Evolutionary conservation across 1,284 basidiomycete species (phyloP).

Genomic region (Trametes hirsuta): DNA sequence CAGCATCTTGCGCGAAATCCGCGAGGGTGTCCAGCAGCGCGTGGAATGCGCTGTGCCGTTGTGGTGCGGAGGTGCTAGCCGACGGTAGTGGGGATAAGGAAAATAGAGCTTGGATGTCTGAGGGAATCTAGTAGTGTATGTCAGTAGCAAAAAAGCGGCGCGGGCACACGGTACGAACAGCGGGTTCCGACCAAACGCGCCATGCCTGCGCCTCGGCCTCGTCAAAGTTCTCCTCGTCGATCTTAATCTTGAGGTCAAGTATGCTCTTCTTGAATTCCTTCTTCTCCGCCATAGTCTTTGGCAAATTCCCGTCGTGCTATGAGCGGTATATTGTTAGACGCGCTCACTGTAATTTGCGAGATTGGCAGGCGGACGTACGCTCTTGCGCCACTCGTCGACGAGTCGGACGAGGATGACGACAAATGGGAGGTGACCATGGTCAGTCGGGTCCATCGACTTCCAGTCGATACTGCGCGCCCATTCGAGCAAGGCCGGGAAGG

Average conservation of each 20-base stretch:
- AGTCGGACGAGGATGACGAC: conserved; percentile 85
- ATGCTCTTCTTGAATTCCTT: conserved; percentile 77
- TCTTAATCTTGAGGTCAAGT: conserved; percentile 62
- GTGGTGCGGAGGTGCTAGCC: conserved; percentile 43
- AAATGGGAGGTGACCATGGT: conserved; percentile 88
- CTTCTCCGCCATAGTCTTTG: conserved; percentile 70
- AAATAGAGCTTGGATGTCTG: conserved; percentile 69
- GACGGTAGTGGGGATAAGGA: conserved; percentile 36
- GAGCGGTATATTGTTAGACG: background rate
- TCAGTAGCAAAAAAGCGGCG: background rate
- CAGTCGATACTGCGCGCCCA: conserved; percentile 78
- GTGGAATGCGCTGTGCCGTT: conserved; percentile 63
- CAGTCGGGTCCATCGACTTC: conserved; percentile 77
- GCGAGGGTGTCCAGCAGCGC: conserved; percentile 83
- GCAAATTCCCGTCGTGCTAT: conserved; percentile 69
- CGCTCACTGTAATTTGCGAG: background rate
- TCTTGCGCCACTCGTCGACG: conserved; percentile 79
- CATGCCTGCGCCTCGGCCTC: conserved; percentile 87
- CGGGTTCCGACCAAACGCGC: conserved; percentile 69
- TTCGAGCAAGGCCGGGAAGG: conserved; percentile 82
- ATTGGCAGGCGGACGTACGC: conserved; percentile 42
- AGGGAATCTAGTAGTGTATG: conserved; percentile 52
- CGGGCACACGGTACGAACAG: conserved; percentile 36
- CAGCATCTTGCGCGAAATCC: conserved; percentile 50
- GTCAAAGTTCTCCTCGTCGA: conserved; percentile 96